Conservation (phyloP, 345 rosid genomes). For the Sisymbrium irio region DNA sequence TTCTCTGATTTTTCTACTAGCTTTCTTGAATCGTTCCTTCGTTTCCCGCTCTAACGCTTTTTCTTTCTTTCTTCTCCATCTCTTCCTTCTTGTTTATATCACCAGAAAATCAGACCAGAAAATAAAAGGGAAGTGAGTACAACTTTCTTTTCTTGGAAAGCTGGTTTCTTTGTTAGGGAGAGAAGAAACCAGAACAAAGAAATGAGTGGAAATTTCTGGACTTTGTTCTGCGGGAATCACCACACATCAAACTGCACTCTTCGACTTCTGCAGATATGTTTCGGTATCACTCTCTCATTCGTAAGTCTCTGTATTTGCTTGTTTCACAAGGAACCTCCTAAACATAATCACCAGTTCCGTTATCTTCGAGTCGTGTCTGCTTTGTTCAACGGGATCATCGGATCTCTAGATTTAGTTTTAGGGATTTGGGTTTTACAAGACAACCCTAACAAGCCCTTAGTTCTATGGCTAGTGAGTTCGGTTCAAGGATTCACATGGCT, state of each 20-base stretch:
- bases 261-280: constrained; percentile 48
- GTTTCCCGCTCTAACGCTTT: background rate
- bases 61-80: background rate
- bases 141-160: no score
- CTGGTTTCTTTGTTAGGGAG: background rate
- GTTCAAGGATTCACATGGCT: constrained; percentile 74
- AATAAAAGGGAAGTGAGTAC: background rate
- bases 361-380: constrained; percentile 48
- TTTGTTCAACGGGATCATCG: constrained; percentile 56
- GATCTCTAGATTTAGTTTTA: constrained; percentile 50
- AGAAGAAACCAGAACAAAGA: background rate
- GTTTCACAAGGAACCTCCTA: constrained; percentile 41
- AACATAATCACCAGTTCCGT: constrained; percentile 22
- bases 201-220: constrained; percentile 52
- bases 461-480: constrained; percentile 46
- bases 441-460: constrained; percentile 48
- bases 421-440: constrained; percentile 64
- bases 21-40: background rate
- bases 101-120: background rate
- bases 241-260: constrained; percentile 52
- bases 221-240: constrained; percentile 53
- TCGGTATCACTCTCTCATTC: constrained; percentile 48
- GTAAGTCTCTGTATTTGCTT: constrained; percentile 42
- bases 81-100: background rate
- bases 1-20: background rate